Conservation (phyloP, 2,329 filamentous ascomycete genomes). For the Trichoderma hamatum region DNA sequence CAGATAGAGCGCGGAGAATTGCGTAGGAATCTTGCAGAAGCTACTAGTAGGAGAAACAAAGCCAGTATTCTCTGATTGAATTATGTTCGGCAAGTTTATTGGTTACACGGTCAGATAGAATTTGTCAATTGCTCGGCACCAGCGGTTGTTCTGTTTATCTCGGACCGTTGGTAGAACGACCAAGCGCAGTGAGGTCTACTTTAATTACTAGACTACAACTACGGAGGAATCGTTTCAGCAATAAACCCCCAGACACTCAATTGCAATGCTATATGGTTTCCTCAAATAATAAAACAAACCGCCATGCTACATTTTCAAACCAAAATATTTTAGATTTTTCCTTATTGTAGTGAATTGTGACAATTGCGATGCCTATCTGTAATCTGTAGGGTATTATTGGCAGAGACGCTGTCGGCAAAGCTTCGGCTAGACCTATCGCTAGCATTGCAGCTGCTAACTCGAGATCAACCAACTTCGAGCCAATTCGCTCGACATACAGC, state of each 20-base stretch:
- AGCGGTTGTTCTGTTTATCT: no score
- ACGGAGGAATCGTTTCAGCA: neutral
- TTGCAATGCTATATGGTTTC: no score
- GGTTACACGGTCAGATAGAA: neutral
- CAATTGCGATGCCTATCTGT: neutral
- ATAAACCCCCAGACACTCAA: neutral
- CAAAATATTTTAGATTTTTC: neutral
- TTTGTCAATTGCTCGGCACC: neutral
- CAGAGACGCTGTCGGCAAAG: slow-evolving; percentile 31
- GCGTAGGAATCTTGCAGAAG: neutral
- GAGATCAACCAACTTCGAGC: slow-evolving; percentile 35
- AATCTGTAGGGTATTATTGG: slow-evolving; percentile 6
- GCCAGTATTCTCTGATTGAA: neutral
- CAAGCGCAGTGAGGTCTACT: no score
- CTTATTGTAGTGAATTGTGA: neutral
- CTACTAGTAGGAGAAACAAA: neutral
- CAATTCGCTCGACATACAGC: slow-evolving; percentile 29
- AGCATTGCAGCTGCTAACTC: slow-evolving; percentile 4
- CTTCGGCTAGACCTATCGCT: slow-evolving; percentile 36
- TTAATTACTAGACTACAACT: neutral
- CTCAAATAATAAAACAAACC: no score
- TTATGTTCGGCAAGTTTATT: neutral
- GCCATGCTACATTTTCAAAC: neutral
- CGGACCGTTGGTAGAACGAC: no score
- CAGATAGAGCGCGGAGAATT: neutral